phyloP scores from a whole-genome alignment of 495 filamentous ascomycete species.

The Pyrenula massariospora region DNA sequence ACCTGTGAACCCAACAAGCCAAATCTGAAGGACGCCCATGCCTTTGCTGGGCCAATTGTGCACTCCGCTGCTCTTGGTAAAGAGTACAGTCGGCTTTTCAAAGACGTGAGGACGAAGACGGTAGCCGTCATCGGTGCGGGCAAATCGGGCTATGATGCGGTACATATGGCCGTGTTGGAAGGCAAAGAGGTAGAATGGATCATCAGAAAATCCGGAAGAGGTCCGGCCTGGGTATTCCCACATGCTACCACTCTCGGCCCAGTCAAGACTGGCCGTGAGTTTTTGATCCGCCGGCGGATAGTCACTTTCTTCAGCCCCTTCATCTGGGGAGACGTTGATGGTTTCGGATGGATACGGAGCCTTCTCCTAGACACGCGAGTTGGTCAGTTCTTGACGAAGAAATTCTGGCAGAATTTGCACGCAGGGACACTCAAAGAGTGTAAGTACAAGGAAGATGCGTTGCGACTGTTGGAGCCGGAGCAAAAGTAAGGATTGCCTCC shows the following conservation, averaged over 20 bases:
- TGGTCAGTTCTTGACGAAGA: slow-evolving; percentile 23
- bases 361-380: slow-evolving; percentile 57
- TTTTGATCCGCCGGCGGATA: slow-evolving; percentile 47
- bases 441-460: neutral
- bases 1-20: slow-evolving; percentile 51
- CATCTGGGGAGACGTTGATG: slow-evolving; percentile 46
- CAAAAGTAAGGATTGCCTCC: neutral
- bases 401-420: neutral
- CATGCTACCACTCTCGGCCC: neutral
- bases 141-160: slow-evolving; percentile 71
- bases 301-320: slow-evolving; percentile 54
- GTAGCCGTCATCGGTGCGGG: slow-evolving; percentile 57
- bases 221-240: slow-evolving; percentile 17
- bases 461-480: neutral
- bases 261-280: neutral
- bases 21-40: slow-evolving; percentile 30
- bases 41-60: slow-evolving; percentile 46
- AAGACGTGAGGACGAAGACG: slow-evolving; percentile 13
- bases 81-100: slow-evolving; percentile 23
- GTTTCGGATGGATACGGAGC: slow-evolving; percentile 25
- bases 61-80: slow-evolving; percentile 47
- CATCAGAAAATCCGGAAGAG: slow-evolving; percentile 66
- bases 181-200: slow-evolving; percentile 67
- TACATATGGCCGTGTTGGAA: slow-evolving; percentile 50
- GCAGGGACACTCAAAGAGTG: neutral